Conservation (phyloP, 2,329 filamentous ascomycete genomes). For the Didymella pomorum region DNA sequence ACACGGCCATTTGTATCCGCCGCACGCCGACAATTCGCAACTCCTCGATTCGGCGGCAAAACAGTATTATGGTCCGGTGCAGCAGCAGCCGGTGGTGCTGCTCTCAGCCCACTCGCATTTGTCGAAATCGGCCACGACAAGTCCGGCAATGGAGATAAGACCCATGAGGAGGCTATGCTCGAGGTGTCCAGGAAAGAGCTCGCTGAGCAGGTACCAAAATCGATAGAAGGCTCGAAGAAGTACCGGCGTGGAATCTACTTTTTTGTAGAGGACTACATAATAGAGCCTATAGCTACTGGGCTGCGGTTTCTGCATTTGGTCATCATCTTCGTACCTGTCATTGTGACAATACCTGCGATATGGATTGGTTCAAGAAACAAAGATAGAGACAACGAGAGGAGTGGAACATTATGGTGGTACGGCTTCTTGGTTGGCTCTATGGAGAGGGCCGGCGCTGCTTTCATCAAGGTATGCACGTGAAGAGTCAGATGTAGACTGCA, state of each 20-base stretch:
- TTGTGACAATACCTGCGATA: conserved; percentile 78
- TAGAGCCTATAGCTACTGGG: conserved; percentile 85
- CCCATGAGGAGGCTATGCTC: conserved; percentile 86
- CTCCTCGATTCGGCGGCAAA: conserved; percentile 44
- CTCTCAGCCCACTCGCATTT: conserved; percentile 65
- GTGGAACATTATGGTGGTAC: conserved; percentile 94
- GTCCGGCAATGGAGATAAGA: conserved; percentile 61
- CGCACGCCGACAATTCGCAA: conserved; percentile 45
- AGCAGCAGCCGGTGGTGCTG: conserved; percentile 36
- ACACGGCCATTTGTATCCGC: conserved; percentile 40
- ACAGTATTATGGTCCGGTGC: conserved; percentile 47
- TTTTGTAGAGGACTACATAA: conserved; percentile 74
- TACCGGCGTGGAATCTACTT: conserved; percentile 68
- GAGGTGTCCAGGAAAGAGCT: conserved; percentile 81
- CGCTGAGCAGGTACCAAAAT: conserved; percentile 69
- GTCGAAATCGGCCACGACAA: conserved; percentile 64
- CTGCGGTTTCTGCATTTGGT: conserved; percentile 87
- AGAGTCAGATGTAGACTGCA: background rate
- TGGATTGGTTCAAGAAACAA: conserved; percentile 76
- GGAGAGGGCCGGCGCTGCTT: conserved; percentile 92
- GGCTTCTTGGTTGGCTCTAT: conserved; percentile 83
- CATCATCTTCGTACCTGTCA: conserved; percentile 89
- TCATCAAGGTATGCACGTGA: conserved; percentile 79
- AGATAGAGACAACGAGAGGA: conserved; percentile 75
- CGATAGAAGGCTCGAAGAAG: conserved; percentile 67